Conservation (phyloP, 495 filamentous ascomycete species). For the Pyrenula massariospora region DNA sequence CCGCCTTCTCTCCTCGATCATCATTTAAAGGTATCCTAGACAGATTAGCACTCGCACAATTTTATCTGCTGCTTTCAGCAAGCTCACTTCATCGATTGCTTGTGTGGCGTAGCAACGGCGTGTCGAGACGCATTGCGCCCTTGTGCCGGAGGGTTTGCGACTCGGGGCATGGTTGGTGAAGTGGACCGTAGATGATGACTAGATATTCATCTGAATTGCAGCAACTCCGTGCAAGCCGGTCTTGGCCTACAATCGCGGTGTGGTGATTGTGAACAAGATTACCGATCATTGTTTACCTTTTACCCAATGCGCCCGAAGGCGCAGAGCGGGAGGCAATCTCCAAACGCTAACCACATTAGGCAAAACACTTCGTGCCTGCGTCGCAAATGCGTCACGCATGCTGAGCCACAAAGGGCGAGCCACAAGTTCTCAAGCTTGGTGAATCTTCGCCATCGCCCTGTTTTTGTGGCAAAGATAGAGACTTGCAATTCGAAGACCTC, state of each 20-base stretch:
- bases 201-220: neutral
- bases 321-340: neutral
- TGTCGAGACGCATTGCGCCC: constrained; percentile 28
- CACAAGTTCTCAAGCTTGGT: neutral
- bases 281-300: neutral
- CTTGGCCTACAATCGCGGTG: neutral
- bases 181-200: neutral
- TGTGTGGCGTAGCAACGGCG: constrained; percentile 44
- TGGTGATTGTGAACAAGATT: neutral
- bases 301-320: neutral
- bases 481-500: too few relatives aligned
- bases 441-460: neutral
- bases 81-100: constrained; percentile 56
- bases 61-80: neutral
- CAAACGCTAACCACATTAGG: neutral
- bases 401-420: neutral
- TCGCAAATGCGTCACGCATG: neutral
- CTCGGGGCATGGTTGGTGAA: constrained; percentile 55
- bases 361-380: neutral
- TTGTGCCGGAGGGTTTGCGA: constrained; percentile 46
- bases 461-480: neutral
- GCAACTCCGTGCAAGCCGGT: neutral
- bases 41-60: constrained; percentile 7
- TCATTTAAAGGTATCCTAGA: constrained; percentile 82
- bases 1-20: constrained; percentile 83